These are phyloP conservation scores for Cyberlindnera xylosilytica DNA, from an alignment of 805 yeast genomes.

Conservation along the genomic window DNA sequence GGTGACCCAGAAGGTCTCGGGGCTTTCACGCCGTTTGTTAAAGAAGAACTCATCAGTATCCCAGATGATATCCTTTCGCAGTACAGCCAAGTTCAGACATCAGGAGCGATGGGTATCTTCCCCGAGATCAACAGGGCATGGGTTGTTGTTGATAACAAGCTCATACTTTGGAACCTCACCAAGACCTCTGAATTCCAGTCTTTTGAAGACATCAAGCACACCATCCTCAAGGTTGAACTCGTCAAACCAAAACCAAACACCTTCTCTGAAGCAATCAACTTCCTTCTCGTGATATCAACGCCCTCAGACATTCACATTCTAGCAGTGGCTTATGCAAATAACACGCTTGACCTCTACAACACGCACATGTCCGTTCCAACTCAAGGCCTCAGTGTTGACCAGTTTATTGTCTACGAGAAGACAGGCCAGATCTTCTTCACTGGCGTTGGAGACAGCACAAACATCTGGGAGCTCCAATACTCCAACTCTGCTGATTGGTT, in stretches of 20 bases:
- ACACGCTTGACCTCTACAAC: constrained; percentile 66
- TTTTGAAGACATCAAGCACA: constrained; percentile 77
- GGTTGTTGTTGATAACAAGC: constrained; percentile 78
- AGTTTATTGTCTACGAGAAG: constrained; percentile 52
- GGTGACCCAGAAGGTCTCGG: constrained; percentile 43
- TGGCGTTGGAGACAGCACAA: constrained; percentile 72
- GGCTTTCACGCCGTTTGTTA: constrained; percentile 72
- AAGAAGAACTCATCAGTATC: constrained; percentile 60
- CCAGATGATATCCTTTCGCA: constrained; percentile 82
- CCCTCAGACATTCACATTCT: constrained; percentile 73
- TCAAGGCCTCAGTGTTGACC: constrained; percentile 71
- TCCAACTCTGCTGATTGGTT: constrained; percentile 85
- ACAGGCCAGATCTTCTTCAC: constrained; percentile 83
- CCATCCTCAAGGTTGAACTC: constrained; percentile 70
- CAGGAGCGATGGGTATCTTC: constrained; percentile 78
- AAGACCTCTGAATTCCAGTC: constrained; percentile 67
- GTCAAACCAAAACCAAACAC: constrained; percentile 81
- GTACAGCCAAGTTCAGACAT: constrained; percentile 60
- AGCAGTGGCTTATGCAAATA: constrained; percentile 58
- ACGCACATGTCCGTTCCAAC: constrained; percentile 79
- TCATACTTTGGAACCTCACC: constrained; percentile 79
- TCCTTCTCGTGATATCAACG: constrained; percentile 75
- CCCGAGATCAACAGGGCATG: constrained; percentile 80
- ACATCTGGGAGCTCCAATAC: constrained; percentile 86
- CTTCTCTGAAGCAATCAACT: constrained; percentile 73